Percentiles rank a stretch among this genome's conserved stretches.
phyloP scores from a whole-genome alignment of 192 early-diverging fungal genomes.

The Diversispora eburnea region DNA sequence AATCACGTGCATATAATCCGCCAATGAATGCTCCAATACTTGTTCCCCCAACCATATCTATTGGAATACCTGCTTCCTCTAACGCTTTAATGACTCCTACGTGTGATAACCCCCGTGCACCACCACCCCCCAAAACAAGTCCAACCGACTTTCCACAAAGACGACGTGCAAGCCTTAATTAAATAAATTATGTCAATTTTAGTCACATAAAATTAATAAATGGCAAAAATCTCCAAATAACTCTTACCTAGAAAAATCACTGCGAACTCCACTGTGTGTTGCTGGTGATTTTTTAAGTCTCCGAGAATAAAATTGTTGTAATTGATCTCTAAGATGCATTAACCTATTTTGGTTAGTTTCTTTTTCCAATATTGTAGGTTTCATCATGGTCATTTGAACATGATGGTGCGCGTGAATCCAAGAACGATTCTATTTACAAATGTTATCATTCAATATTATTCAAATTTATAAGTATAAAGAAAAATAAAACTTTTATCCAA shows the following conservation, averaged over 20 bases:
- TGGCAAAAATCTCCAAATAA: neutral
- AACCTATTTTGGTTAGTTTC: conserved; percentile 52
- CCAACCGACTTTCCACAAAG: conserved; percentile 89
- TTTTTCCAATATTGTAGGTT: conserved; percentile 36
- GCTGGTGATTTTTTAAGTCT: conserved; percentile 35
- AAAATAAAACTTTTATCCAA: neutral
- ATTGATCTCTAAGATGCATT: conserved; percentile 58
- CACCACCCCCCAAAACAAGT: conserved; percentile 93
- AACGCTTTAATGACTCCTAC: conserved; percentile 90
- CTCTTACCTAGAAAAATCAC: conserved; percentile 47
- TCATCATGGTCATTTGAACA: conserved; percentile 69
- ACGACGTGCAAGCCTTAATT: conserved; percentile 79
- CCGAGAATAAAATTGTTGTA: conserved; percentile 63
- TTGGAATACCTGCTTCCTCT: conserved; percentile 95
- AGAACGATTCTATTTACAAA: conserved; percentile 50
- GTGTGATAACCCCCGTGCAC: conserved; percentile 91
- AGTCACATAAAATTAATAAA: neutral
- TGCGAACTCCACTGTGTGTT: conserved; percentile 37
- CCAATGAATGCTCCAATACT: conserved; percentile 95
- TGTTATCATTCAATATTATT: conserved; percentile 15
- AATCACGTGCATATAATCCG: conserved; percentile 86
- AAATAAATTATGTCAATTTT: conserved; percentile 38
- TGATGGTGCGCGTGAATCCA: conserved; percentile 99
- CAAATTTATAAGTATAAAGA: neutral
- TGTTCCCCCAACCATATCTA: conserved; percentile 98